A percentile compares a stretch with the other conserved stretches of the same genome.
These are phyloP conservation scores for Fusarium cicatricum DNA, from an alignment of 2,329 filamentous ascomycete genomes.

Conservation along the genomic window DNA sequence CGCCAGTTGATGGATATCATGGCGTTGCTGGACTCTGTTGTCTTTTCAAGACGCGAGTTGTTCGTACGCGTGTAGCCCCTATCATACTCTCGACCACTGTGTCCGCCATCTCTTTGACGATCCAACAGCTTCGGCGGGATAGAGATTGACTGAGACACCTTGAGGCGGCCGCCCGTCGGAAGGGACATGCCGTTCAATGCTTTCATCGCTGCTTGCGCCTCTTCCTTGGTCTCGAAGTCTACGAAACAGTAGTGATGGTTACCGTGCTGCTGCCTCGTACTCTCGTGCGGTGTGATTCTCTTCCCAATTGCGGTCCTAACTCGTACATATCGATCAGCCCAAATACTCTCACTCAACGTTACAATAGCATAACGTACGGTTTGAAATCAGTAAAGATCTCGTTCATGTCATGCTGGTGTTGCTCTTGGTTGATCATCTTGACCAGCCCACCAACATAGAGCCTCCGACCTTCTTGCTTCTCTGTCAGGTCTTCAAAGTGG, in stretches of 20 bases:
- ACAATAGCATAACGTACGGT: constrained; percentile 20
- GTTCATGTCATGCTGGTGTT: constrained; percentile 56
- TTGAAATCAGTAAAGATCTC: constrained; percentile 57
- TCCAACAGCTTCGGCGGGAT: constrained; percentile 8
- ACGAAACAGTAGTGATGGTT: constrained; percentile 72
- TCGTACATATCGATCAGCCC: no score
- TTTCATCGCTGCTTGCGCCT: constrained; percentile 60
- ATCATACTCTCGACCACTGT: not conserved
- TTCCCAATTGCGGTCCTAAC: constrained; percentile 52
- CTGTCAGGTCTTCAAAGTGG: constrained; percentile 45
- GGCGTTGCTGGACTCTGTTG: constrained; percentile 7
- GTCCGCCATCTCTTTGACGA: constrained; percentile 2
- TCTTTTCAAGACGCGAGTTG: constrained; percentile 1
- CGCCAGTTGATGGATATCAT: constrained; percentile 22
- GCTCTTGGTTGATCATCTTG: constrained; percentile 57
- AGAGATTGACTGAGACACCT: constrained; percentile 13
- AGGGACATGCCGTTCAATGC: constrained; percentile 32
- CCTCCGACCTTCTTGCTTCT: constrained; percentile 48
- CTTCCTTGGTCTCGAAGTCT: constrained; percentile 64
- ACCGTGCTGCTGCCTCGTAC: constrained; percentile 58
- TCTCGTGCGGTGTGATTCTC: constrained; percentile 66
- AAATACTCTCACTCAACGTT: no score
- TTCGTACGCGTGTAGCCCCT: not conserved
- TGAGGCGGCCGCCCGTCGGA: constrained; percentile 3
- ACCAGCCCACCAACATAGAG: constrained; percentile 61